Evolutionary conservation across 2,329 filamentous ascomycete genomes (phyloP).

Genomic region (Pseudogymnoascus sp.): DNA sequence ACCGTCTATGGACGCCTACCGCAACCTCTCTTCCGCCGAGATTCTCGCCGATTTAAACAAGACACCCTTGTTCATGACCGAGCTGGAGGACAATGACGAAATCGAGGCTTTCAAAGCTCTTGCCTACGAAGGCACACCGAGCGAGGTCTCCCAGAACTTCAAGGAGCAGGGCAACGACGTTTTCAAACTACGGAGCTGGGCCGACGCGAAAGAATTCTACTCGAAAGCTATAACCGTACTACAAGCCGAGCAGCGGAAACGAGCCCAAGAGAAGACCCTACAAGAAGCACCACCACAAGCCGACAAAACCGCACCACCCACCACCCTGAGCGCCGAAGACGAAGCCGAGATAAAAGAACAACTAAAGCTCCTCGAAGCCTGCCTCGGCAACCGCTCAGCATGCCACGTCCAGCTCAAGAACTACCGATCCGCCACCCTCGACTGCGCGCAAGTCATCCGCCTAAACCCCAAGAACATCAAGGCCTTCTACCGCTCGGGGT

Average conservation of each 20-base stretch:
- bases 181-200: slow-evolving; percentile 66
- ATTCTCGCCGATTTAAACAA: slow-evolving; percentile 60
- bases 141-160: slow-evolving; percentile 77
- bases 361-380: slow-evolving; percentile 61
- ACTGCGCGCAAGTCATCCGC: slow-evolving; percentile 73
- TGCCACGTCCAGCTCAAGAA: slow-evolving; percentile 86
- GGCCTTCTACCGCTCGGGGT: slow-evolving; percentile 80
- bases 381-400: slow-evolving; percentile 80
- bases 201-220: slow-evolving; percentile 87
- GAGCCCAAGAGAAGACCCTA: slow-evolving; percentile 32
- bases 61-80: slow-evolving; percentile 91
- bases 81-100: slow-evolving; percentile 76
- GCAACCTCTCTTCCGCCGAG: slow-evolving; percentile 51
- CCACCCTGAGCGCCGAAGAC: not conserved
- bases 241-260: slow-evolving; percentile 53
- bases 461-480: slow-evolving; percentile 80
- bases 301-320: slow-evolving; percentile 34
- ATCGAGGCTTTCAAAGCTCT: slow-evolving; percentile 84
- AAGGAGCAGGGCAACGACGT: slow-evolving; percentile 89
- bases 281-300: slow-evolving; percentile 20
- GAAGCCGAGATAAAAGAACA: slow-evolving; percentile 46
- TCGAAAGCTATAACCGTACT: slow-evolving; percentile 75
- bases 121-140: slow-evolving; percentile 84
- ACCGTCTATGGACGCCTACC: slow-evolving; percentile 51
- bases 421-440: slow-evolving; percentile 77